These are phyloP conservation scores for Geum urbanum DNA, from an alignment of 306 rosid species.

Conservation along the genomic window DNA sequence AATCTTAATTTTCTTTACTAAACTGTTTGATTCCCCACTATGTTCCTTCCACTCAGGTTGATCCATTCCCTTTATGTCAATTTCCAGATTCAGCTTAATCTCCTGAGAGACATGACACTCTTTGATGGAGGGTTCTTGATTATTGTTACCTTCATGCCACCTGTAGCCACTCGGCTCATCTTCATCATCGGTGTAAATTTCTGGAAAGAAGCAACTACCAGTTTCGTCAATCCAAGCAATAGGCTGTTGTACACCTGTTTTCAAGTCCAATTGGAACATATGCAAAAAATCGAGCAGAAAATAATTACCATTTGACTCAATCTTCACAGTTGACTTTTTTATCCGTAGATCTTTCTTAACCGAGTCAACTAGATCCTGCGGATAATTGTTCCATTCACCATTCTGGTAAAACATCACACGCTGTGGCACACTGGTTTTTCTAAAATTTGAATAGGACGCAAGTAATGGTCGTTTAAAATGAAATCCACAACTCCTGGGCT, in stretches of 20 bases:
- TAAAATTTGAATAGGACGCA: slow-evolving; percentile 52
- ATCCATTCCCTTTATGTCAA: slow-evolving; percentile 58
- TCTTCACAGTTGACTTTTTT: slow-evolving; percentile 61
- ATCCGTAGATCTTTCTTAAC: slow-evolving; percentile 52
- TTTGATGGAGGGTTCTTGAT: slow-evolving; percentile 26
- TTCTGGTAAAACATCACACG: slow-evolving; percentile 66
- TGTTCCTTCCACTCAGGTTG: slow-evolving; percentile 49
- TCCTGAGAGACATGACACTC: slow-evolving; percentile 44
- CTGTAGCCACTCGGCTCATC: slow-evolving; percentile 26
- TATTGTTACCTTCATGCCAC: slow-evolving; percentile 24
- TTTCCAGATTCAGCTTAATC: slow-evolving; percentile 71
- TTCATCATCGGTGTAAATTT: slow-evolving; percentile 40
- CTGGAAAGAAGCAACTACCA: slow-evolving; percentile 84
- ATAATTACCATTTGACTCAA: slow-evolving; percentile 50
- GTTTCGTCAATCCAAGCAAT: slow-evolving; percentile 92
- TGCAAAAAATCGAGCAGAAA: slow-evolving; percentile 75
- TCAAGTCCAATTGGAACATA: slow-evolving; percentile 66
- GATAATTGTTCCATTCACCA: slow-evolving; percentile 71
- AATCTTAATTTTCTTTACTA: slow-evolving; percentile 36
- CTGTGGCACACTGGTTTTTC: slow-evolving; percentile 62
- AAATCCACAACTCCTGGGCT: slow-evolving; percentile 29
- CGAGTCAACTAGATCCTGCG: slow-evolving; percentile 51
- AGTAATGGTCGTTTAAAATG: slow-evolving; percentile 34
- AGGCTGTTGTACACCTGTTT: slow-evolving; percentile 58
- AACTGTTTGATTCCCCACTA: slow-evolving; percentile 75